phyloP scores from a whole-genome alignment of 306 rosid genomes.

The Castanea mollissima region DNA sequence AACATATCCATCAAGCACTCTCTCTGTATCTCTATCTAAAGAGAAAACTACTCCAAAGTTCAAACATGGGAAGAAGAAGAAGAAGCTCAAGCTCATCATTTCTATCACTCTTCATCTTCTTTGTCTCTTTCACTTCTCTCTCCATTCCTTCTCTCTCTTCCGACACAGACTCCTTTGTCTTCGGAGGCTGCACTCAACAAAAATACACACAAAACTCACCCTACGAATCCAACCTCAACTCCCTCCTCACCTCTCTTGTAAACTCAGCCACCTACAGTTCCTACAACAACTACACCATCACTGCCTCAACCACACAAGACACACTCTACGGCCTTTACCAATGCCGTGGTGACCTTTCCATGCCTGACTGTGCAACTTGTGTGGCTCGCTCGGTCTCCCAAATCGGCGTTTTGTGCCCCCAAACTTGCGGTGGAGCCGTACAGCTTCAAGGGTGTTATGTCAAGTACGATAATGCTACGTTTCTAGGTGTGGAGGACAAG shows the following conservation, averaged over 20 bases:
- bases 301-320: slow-evolving; percentile 48
- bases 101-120: neutral
- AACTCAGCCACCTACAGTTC: slow-evolving; percentile 91
- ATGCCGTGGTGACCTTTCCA: slow-evolving; percentile 87
- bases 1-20: neutral
- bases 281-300: slow-evolving; percentile 78
- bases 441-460: slow-evolving; percentile 84
- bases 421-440: slow-evolving; percentile 60
- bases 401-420: slow-evolving; percentile 45
- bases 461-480: slow-evolving; percentile 70
- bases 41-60: neutral
- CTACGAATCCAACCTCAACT: slow-evolving; percentile 77
- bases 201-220: slow-evolving; percentile 52
- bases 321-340: slow-evolving; percentile 73
- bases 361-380: slow-evolving; percentile 85
- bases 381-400: slow-evolving; percentile 49
- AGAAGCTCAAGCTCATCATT: neutral
- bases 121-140: slow-evolving; percentile 1
- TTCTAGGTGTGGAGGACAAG: slow-evolving; percentile 78
- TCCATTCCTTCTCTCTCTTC: slow-evolving; percentile 23
- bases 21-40: neutral
- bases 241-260: slow-evolving; percentile 74
- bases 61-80: slow-evolving; percentile 1
- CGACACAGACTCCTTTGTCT: slow-evolving; percentile 55
- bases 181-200: slow-evolving; percentile 81